phyloP scores from a whole-genome alignment of 768 basidiomycete species.

The Phaeolepiota aurea region DNA sequence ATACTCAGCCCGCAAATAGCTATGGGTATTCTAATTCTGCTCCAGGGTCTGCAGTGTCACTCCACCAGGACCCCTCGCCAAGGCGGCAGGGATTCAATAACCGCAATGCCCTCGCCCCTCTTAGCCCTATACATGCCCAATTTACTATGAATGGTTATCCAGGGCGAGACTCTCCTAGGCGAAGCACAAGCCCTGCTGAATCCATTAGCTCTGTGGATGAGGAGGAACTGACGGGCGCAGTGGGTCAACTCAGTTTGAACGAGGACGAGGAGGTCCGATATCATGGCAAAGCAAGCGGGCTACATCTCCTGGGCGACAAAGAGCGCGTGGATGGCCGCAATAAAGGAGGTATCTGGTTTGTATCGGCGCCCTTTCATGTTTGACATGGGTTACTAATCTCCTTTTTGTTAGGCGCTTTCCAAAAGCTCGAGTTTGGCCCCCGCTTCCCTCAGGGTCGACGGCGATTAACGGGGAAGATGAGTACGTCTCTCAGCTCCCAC shows the following conservation, averaged over 20 bases:
- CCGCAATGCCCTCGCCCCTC: too few species aligned
- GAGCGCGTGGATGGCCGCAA: conserved; percentile 57
- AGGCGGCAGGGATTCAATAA: background rate
- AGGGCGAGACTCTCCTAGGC: too few species aligned
- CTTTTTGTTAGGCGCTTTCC: conserved; percentile 61
- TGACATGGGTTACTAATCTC: conserved; percentile 3
- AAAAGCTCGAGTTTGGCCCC: conserved; percentile 85
- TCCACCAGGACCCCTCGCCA: conserved; percentile 9
- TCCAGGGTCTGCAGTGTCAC: conserved; percentile 14
- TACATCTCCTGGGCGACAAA: conserved; percentile 61
- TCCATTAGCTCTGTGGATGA: conserved; percentile 27
- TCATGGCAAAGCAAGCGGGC: conserved; percentile 78
- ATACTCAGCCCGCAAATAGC: conserved; percentile 9
- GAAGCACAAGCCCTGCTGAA: conserved; percentile 24
- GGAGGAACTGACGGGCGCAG: conserved; percentile 50
- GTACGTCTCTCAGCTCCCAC: conserved; percentile 41
- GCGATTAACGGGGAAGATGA: conserved; percentile 25
- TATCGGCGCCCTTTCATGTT: conserved; percentile 9
- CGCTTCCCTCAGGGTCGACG: conserved; percentile 27
- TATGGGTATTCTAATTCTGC: conserved; percentile 12
- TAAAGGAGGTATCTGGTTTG: conserved; percentile 70
- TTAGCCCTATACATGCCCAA: too few species aligned
- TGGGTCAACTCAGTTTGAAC: conserved; percentile 82
- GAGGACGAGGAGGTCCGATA: conserved; percentile 82
- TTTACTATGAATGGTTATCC: too few species aligned